Conservation (phyloP, 768 basidiomycete species). For the Mrakia blollopis region DNA sequence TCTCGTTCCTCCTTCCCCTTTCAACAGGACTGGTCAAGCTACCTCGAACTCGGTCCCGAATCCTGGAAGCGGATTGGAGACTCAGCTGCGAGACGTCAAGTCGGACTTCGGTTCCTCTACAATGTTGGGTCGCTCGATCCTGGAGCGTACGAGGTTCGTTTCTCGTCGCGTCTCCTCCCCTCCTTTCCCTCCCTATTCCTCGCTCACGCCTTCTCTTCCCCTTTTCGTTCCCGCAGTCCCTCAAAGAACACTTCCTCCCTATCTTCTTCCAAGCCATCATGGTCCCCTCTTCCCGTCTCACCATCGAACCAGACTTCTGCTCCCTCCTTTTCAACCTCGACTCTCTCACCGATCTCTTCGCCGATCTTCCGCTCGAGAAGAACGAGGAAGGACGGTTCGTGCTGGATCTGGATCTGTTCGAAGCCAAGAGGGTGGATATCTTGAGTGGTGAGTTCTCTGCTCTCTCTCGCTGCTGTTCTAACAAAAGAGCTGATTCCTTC, state of each 20-base stretch:
- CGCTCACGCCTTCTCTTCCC: background rate
- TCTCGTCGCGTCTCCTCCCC: background rate
- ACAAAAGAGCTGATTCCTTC: background rate
- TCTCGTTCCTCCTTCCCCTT: constrained; percentile 10
- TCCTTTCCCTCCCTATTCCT: too few species aligned
- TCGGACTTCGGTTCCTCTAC: constrained; percentile 59
- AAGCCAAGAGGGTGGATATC: constrained; percentile 26
- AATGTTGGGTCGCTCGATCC: constrained; percentile 37
- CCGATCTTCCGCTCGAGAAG: constrained; percentile 2
- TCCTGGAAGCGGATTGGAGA: constrained; percentile 58
- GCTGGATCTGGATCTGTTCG: constrained; percentile 31
- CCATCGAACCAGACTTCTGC: constrained; percentile 36
- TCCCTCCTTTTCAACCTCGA: constrained; percentile 32
- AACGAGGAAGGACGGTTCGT: background rate
- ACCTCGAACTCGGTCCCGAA: constrained; percentile 53
- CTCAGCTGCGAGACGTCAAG: constrained; percentile 53
- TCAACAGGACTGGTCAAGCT: constrained; percentile 60
- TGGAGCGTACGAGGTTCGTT: constrained; percentile 17
- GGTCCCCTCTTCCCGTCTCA: constrained; percentile 29
- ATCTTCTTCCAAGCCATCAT: constrained; percentile 38
- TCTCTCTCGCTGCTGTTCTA: constrained; percentile 5
- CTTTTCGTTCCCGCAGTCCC: constrained; percentile 21
- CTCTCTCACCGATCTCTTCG: constrained; percentile 6
- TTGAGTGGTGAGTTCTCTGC: constrained; percentile 33
- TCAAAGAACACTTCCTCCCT: constrained; percentile 34